Evolutionary conservation across 1,284 basidiomycete genomes (phyloP).

Genomic region (Ceratobasidium sp.): DNA sequence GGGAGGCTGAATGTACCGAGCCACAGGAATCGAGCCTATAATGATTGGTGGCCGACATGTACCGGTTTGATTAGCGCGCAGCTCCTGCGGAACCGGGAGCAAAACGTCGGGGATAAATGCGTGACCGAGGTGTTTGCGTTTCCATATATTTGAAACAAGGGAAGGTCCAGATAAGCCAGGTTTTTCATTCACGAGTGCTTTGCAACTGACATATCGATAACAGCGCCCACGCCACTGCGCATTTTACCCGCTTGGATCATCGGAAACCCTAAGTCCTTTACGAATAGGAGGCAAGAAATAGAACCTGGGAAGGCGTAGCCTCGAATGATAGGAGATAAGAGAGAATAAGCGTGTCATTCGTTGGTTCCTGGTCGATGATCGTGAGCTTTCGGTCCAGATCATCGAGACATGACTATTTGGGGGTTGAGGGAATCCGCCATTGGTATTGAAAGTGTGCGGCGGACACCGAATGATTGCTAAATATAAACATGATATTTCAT

Average conservation of each 20-base stretch:
- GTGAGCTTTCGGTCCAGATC: too few relatives aligned
- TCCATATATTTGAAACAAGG: too few relatives aligned
- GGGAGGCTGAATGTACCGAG: background rate
- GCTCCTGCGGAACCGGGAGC: background rate
- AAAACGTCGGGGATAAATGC: too few relatives aligned
- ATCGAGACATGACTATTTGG: too few relatives aligned
- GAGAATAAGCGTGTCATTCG: background rate
- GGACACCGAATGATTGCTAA: too few relatives aligned
- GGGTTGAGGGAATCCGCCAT: too few relatives aligned
- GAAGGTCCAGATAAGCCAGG: too few relatives aligned
- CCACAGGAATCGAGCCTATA: background rate
- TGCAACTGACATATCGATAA: background rate
- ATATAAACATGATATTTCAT: background rate
- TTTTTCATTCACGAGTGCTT: background rate
- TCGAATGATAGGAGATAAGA: too few relatives aligned
- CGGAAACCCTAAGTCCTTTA: too few relatives aligned
- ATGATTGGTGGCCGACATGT: background rate
- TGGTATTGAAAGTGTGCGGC: too few relatives aligned
- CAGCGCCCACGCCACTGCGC: background rate
- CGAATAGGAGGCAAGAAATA: background rate
- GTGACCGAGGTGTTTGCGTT: too few relatives aligned
- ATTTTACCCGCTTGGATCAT: background rate
- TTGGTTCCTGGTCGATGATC: background rate
- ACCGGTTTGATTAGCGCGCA: conserved; percentile 27
- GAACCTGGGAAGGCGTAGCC: background rate